Percentiles rank a stretch among this genome's conserved stretches.
phyloP scores from a whole-genome alignment of 2,329 filamentous ascomycete species.

The Mycosphaerella sp. region DNA sequence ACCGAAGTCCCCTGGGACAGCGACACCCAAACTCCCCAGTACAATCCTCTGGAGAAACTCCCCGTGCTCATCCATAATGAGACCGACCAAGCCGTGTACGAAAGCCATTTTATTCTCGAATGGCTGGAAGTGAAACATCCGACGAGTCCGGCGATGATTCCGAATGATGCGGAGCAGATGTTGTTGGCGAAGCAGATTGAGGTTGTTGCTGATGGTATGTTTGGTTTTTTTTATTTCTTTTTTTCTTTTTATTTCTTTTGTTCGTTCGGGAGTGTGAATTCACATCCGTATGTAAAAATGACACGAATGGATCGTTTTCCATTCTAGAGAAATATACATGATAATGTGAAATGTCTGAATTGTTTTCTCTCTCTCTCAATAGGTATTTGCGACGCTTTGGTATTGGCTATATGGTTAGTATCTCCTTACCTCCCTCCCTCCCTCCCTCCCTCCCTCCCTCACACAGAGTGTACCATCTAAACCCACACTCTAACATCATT shows the following conservation, averaged over 20 bases:
- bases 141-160: slow-evolving; percentile 25
- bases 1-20: slow-evolving; percentile 42
- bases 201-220: slow-evolving; percentile 33
- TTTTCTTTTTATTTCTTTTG: background rate
- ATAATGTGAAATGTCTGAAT: too few species aligned
- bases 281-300: too few species aligned
- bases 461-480: background rate
- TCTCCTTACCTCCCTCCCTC: background rate
- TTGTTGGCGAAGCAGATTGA: slow-evolving; percentile 34
- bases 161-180: slow-evolving; percentile 26
- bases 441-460: too few species aligned
- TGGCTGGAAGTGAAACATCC: slow-evolving; percentile 35
- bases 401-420: slow-evolving; percentile 32
- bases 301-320: too few species aligned
- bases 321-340: too few species aligned
- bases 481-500: background rate
- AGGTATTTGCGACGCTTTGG: slow-evolving; percentile 36
- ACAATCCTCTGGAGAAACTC: slow-evolving; percentile 40
- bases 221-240: background rate
- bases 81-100: slow-evolving; percentile 32
- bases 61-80: slow-evolving; percentile 35
- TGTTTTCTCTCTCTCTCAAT: too few species aligned
- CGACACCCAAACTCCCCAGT: slow-evolving; percentile 35
- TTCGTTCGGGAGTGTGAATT: background rate
- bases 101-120: slow-evolving; percentile 37